Conservation (phyloP, 495 filamentous ascomycete genomes). For the Lasiosphaeris hirsuta region DNA sequence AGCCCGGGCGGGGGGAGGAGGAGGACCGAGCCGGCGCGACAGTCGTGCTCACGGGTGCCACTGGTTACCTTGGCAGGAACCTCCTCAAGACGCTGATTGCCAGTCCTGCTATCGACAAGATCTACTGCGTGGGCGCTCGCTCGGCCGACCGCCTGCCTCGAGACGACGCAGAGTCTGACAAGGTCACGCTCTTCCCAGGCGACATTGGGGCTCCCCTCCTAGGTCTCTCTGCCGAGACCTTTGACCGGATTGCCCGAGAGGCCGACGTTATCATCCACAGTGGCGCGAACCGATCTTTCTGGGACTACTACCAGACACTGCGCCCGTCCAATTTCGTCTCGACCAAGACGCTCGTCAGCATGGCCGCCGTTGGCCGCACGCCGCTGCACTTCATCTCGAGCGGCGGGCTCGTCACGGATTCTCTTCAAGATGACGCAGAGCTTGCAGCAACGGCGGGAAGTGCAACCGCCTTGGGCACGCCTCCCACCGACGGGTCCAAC, state of each 20-base stretch:
- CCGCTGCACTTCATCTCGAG: slow-evolving; percentile 46
- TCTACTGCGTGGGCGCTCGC: slow-evolving; percentile 17
- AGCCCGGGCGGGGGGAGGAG: too few relatives aligned
- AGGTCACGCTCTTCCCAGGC: neutral
- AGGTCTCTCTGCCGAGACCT: slow-evolving; percentile 25
- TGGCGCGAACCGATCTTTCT: slow-evolving; percentile 45
- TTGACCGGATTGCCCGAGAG: neutral
- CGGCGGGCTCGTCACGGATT: neutral
- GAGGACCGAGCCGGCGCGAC: neutral
- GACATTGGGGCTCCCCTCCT: slow-evolving; percentile 11
- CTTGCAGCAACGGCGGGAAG: too few relatives aligned
- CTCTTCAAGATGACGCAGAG: neutral
- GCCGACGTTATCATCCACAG: slow-evolving; percentile 41
- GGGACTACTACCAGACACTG: slow-evolving; percentile 43
- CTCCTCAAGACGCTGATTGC: slow-evolving; percentile 15
- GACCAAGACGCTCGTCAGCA: slow-evolving; percentile 31
- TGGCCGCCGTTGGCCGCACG: slow-evolving; percentile 17
- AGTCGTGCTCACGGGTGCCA: slow-evolving; percentile 35
- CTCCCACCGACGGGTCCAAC: neutral
- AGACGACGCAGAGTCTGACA: neutral
- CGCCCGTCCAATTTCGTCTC: slow-evolving; percentile 38
- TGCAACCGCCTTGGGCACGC: neutral
- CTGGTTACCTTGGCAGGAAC: slow-evolving; percentile 23
- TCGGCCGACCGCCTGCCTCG: neutral
- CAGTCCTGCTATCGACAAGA: slow-evolving; percentile 7